Base-by-base conservation (phyloP, 805 yeast species). In the Wickerhamiella alocasiicola region DNA sequence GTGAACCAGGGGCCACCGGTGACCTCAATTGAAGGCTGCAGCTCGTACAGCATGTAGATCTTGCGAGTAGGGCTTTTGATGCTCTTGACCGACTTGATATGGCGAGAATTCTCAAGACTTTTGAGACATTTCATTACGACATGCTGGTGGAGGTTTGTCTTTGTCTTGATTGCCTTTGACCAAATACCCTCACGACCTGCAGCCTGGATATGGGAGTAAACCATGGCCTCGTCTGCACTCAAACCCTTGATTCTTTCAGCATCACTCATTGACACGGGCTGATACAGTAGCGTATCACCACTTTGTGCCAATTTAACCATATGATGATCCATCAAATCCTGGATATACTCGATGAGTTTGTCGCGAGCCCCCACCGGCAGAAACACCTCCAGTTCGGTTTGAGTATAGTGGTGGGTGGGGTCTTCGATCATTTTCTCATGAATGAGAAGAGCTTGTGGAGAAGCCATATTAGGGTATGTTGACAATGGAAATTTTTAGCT, bases 1-100 rank as follows among this genome's bases (percentile, higher is more conserved):
- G 96, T 85, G 56, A 87, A 91, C 98, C 98, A 91, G 3, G 97
- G 97, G 4, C 98, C 98, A 48, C 98, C 98, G 0, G 97, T 91
- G 28, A 91, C 91, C 49, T 88, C 97, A 24, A 83, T 78, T 3
- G 94, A 80, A 4, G 98, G 98, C 56, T 85, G 95, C 49, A 91
- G 65, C 55, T 83, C 78, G 57, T 87, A 88, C 41, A 91, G 68
- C 97, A 91, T 91, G 61, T 88, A 93, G 25, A 91, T 88, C 55
- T 91, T 91, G 49, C 98, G 71, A 1, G 96, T 88, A 11, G 97
- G 96, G 59, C 73, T 77, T 55, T 64, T 88, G 24, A 91, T 97
- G 18, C 83, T 75, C 56, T 91, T 88, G 55, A 91, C 84, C 46
- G 81, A 71, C 58, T 91, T 91, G 59, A 93, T 85, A 59, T 74